Evolutionary conservation across 805 yeast species (phyloP), one percentile per base, ranked within the genome.

Genomic region (Vanderwaltozyma yarrowii): DNA sequence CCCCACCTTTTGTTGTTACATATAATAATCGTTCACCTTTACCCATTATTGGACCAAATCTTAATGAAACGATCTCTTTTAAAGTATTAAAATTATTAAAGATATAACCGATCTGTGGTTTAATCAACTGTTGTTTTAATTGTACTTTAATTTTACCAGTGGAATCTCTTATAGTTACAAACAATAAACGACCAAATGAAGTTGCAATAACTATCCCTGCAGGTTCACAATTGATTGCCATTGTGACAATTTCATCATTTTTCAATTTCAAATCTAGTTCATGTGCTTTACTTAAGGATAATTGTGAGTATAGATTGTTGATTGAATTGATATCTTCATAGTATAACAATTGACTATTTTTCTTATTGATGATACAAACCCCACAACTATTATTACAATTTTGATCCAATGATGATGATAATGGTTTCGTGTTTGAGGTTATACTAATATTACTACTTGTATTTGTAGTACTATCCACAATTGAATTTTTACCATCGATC

Each of bases 181-280:
- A 64, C 5, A 79, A 55, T 31, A 80, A 73, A 42, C 88, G 66
- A 18, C 85, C 85, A 43, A 72, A 63, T 3, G 82, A 73, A 0
- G 96, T 85, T 7, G 86, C 73, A 8, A 80, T 51, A 0, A 80
- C 66, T 4, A 85, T 65, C 2, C 95, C 95, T 1, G 81, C 75
- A 0, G 92, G 88, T 45, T 78, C 85, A 10, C 80, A 67, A 42
- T 72, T 72, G 38, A 75, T 73, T 1, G 80, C 70, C 28, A 67
- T 49, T 1, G 76, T 71, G 14, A 86, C 64, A 23, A 56, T 52
- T 53, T 88, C 96, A 30, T 41, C 26, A 15, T 50, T 51, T 23
- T 49, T 46, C 14, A 57, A 36, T 18, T 45, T 48, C 28, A 58
- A 34, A 33, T 44, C 45, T 18, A 56, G 29, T 4, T 33, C 41